These are phyloP conservation scores for Fomitopsis pinicola DNA, from an alignment of 1,284 basidiomycete species.

Conservation along the genomic window DNA sequence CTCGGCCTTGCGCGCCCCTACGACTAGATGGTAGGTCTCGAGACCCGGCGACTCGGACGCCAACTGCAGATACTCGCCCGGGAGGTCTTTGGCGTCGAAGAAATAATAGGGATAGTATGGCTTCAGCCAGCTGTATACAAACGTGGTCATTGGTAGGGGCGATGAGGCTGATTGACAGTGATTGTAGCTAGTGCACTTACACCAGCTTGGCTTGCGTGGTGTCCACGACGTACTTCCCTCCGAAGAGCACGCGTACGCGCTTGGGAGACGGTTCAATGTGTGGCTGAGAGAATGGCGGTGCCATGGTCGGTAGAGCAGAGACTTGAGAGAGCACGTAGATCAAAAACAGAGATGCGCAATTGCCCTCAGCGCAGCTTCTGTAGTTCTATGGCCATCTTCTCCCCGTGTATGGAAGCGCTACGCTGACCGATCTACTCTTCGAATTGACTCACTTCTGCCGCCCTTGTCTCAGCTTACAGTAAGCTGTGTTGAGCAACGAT, in stretches of 20 bases:
- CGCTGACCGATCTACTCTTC: background rate
- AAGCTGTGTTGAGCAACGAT: too few relatives aligned
- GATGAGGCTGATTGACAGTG: too few relatives aligned
- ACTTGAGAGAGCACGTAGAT: too few relatives aligned
- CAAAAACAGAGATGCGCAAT: background rate
- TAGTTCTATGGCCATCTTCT: background rate
- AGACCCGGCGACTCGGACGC: background rate
- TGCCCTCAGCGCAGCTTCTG: too few relatives aligned
- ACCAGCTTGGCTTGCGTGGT: constrained; percentile 51
- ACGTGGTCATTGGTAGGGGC: background rate
- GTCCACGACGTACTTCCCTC: constrained; percentile 49
- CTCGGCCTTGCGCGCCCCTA: constrained; percentile 2
- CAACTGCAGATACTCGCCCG: constrained; percentile 33
- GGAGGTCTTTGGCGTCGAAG: constrained; percentile 43
- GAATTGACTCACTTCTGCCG: too few relatives aligned
- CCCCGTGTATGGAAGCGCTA: background rate
- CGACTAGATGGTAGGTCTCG: constrained; percentile 4
- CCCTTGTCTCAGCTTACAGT: too few relatives aligned
- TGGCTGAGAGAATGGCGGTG: constrained; percentile 21
- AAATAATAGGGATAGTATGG: constrained; percentile 51
- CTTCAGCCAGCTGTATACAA: constrained; percentile 47
- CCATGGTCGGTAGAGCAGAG: constrained; percentile 4
- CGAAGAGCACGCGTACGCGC: constrained; percentile 51
- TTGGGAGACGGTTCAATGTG: constrained; percentile 30
- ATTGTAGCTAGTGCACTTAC: constrained; percentile 31